phyloP scores from a whole-genome alignment of 148 eudicot genomes.

The Talinum fruticosum region DNA sequence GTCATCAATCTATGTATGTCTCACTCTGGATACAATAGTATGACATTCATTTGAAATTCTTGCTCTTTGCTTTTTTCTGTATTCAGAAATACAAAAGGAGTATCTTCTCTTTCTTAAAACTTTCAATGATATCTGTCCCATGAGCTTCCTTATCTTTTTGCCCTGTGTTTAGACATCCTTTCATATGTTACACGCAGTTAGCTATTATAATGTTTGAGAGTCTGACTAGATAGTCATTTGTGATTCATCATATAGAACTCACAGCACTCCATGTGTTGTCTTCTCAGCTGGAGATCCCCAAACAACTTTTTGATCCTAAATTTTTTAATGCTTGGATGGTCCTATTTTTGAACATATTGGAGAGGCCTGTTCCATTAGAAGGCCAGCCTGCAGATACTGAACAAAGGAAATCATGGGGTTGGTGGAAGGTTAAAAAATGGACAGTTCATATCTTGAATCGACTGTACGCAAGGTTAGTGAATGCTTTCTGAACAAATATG shows the following conservation, averaged over 20 bases:
- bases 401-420: slow-evolving; percentile 93
- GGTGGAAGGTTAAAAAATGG: slow-evolving; percentile 99
- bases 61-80: neutral
- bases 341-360: slow-evolving; percentile 79
- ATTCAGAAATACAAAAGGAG: too few species aligned
- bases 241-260: neutral
- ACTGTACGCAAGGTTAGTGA: slow-evolving; percentile 74
- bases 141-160: too few species aligned
- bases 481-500: neutral
- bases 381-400: slow-evolving; percentile 94
- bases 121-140: too few species aligned
- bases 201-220: neutral
- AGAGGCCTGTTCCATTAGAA: slow-evolving; percentile 94
- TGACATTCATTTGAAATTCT: neutral
- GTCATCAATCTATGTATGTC: slow-evolving; percentile 95
- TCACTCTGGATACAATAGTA: neutral
- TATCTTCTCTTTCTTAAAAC: too few species aligned
- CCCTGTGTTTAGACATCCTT: too few species aligned
- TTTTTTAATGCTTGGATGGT: slow-evolving; percentile 97
- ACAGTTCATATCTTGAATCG: slow-evolving; percentile 96
- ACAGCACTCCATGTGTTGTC: neutral
- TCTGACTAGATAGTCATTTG: neutral
- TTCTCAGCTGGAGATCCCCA: slow-evolving; percentile 94
- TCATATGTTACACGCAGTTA: too few species aligned
- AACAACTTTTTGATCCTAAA: slow-evolving; percentile 78